These are phyloP conservation scores for Aspergillus cristatus DNA, from an alignment of 495 filamentous ascomycete genomes.

Conservation along the genomic window DNA sequence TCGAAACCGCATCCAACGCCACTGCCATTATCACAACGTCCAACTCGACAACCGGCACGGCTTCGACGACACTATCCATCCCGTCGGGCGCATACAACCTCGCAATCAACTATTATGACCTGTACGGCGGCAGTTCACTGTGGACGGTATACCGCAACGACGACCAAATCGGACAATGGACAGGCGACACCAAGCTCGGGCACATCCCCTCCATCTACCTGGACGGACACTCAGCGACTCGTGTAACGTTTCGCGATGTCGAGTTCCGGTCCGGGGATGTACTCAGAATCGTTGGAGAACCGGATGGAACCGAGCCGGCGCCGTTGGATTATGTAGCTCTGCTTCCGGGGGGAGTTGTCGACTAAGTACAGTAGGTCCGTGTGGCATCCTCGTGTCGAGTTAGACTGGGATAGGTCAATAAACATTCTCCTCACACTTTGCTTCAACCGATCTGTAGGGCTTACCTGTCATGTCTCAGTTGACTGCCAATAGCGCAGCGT, in stretches of 20 bases:
- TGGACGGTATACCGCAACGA: slow-evolving; percentile 48
- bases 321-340: slow-evolving; percentile 60
- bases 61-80: slow-evolving; percentile 34
- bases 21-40: slow-evolving; percentile 39
- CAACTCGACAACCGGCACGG: slow-evolving; percentile 43
- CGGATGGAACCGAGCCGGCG: slow-evolving; percentile 52
- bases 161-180: slow-evolving; percentile 44
- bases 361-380: no score
- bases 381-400: no score
- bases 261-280: slow-evolving; percentile 43
- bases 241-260: slow-evolving; percentile 48
- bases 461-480: no score
- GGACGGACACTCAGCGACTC: slow-evolving; percentile 55
- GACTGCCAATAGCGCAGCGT: no score
- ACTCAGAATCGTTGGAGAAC: slow-evolving; percentile 49
- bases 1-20: slow-evolving; percentile 44
- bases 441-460: no score
- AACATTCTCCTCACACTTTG: no score
- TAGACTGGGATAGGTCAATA: no score
- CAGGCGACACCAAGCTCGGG: slow-evolving; percentile 45
- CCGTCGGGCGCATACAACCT: slow-evolving; percentile 49
- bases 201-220: slow-evolving; percentile 46
- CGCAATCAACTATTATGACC: slow-evolving; percentile 58
- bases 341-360: slow-evolving; percentile 49
- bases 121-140: slow-evolving; percentile 42